These are phyloP conservation scores for Parastagonospora avenae DNA, from an alignment of 2,329 filamentous ascomycete species.

Conservation along the genomic window DNA sequence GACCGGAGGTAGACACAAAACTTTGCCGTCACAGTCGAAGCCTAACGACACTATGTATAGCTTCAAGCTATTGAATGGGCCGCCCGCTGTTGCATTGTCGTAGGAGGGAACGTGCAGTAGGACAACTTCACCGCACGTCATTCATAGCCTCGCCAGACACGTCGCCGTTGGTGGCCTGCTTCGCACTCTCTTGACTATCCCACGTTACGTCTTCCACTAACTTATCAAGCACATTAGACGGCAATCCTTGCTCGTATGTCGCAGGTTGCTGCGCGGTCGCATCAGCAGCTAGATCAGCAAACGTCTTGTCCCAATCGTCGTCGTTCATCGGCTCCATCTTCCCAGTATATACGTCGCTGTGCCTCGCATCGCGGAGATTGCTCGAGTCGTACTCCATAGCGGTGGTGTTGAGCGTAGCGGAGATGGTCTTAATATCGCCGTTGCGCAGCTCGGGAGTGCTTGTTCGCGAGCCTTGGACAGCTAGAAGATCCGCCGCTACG, in stretches of 20 bases:
- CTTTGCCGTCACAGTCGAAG: no score
- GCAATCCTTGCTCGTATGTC: neutral
- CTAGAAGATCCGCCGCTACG: conserved; percentile 70
- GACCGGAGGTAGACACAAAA: no score
- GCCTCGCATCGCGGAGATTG: neutral
- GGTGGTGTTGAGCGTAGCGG: neutral
- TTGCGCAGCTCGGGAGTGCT: conserved; percentile 21
- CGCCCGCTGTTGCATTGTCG: no score
- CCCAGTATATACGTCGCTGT: neutral
- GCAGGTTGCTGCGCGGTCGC: neutral
- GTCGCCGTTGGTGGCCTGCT: no score
- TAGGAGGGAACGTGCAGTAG: no score
- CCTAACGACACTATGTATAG: no score
- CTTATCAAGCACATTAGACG: neutral
- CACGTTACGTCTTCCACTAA: neutral
- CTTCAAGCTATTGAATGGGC: no score
- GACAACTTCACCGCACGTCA: no score
- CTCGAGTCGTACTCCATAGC: neutral
- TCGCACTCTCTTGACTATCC: no score
- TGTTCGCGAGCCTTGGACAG: conserved; percentile 19
- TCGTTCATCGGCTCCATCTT: neutral
- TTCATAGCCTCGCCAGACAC: no score
- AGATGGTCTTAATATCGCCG: neutral
- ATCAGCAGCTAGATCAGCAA: conserved; percentile 2
- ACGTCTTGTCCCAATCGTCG: conserved; percentile 2